These are phyloP conservation scores for Lactarius vividus DNA, from an alignment of 768 basidiomycete species.

Conservation along the genomic window DNA sequence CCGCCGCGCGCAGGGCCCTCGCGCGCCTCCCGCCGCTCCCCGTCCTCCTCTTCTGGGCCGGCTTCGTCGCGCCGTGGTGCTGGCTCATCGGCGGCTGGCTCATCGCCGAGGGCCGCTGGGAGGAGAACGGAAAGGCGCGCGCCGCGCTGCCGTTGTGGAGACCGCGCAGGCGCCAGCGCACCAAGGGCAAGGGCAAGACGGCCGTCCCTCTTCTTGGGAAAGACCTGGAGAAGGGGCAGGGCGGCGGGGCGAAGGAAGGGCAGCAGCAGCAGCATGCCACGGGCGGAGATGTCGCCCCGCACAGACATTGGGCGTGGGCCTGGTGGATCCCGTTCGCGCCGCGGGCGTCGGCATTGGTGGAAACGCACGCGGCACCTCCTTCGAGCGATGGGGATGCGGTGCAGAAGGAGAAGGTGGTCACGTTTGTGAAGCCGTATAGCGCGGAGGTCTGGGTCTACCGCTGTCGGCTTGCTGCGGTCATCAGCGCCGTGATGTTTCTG, in stretches of 20 bases:
- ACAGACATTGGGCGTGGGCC: neutral
- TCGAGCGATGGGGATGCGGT: slow-evolving; percentile 37
- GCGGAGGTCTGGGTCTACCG: slow-evolving; percentile 41
- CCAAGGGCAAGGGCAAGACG: slow-evolving; percentile 3
- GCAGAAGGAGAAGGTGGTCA: slow-evolving; percentile 27
- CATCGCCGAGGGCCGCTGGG: slow-evolving; percentile 39
- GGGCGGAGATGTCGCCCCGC: neutral
- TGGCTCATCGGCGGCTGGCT: slow-evolving; percentile 82
- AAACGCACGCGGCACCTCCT: neutral
- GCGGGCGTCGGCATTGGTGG: neutral
- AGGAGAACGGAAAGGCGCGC: slow-evolving; percentile 42
- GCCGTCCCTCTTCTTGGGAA: slow-evolving; percentile 20
- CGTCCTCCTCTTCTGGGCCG: slow-evolving; percentile 66
- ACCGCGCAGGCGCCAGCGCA: neutral
- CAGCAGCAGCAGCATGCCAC: neutral
- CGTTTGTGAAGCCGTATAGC: slow-evolving; percentile 24
- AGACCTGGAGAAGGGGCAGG: slow-evolving; percentile 15
- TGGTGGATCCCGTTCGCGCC: neutral
- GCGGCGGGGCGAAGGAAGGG: slow-evolving; percentile 25
- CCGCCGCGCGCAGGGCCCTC: slow-evolving; percentile 9
- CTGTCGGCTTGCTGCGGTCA: slow-evolving; percentile 60
- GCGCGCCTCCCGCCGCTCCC: slow-evolving; percentile 21
- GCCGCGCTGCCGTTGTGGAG: slow-evolving; percentile 35
- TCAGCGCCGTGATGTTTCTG: slow-evolving; percentile 50
- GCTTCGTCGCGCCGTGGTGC: slow-evolving; percentile 68